A percentile compares a stretch with the other conserved stretches of the same genome.
Evolutionary conservation across 2,329 filamentous ascomycete species (phyloP).

Genomic region (Phialocephala subalpina): DNA sequence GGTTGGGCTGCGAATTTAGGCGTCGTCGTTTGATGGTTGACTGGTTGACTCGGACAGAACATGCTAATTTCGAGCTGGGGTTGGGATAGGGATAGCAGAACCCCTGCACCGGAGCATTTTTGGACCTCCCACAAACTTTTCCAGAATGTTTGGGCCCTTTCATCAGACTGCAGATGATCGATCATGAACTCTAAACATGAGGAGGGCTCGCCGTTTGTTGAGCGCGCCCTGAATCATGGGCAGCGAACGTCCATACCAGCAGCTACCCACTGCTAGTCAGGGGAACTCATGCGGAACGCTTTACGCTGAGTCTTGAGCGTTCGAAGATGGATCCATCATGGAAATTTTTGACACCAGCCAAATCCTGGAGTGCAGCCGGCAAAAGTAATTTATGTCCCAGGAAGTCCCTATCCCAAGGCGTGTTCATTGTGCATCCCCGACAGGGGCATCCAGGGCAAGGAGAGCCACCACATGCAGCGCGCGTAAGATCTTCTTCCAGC

Average conservation of each 20-base stretch:
- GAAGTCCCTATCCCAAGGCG: constrained; percentile 11
- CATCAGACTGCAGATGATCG: not conserved
- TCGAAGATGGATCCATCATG: not conserved
- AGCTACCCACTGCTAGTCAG: not conserved
- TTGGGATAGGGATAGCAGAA: not conserved
- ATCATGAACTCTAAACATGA: not conserved
- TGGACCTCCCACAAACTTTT: constrained; percentile 9
- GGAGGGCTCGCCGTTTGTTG: not conserved
- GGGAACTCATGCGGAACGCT: not conserved
- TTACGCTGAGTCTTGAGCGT: not conserved
- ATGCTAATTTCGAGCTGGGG: constrained; percentile 7
- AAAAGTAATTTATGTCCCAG: constrained; percentile 6
- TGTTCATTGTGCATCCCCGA: not conserved
- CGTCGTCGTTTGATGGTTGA: not conserved
- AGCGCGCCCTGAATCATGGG: not conserved
- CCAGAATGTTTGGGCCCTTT: constrained; percentile 11
- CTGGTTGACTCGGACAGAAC: not conserved
- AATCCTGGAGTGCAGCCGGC: constrained; percentile 5
- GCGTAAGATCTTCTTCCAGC: constrained; percentile 2
- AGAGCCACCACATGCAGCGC: not conserved
- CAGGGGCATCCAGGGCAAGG: constrained; percentile 8
- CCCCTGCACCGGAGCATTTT: constrained; percentile 4
- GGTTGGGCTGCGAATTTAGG: constrained; percentile 10
- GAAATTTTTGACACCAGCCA: not conserved
- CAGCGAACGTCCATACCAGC: not conserved